phyloP scores from a whole-genome alignment of 768 basidiomycete species.

The Kwoniella sp. region DNA sequence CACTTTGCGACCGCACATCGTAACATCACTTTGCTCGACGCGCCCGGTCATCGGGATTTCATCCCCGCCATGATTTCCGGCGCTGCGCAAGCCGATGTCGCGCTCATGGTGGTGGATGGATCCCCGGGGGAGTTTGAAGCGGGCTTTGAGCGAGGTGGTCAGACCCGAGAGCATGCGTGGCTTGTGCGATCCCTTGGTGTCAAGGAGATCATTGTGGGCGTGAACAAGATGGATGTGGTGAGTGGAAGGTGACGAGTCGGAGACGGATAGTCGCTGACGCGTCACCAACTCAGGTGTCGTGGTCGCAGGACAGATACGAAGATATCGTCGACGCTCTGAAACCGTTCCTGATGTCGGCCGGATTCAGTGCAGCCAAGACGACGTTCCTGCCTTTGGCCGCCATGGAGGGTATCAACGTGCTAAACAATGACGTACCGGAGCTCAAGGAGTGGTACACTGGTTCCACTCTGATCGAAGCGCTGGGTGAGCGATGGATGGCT shows the following conservation, averaged over 20 bases:
- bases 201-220: slow-evolving; percentile 78
- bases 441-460: slow-evolving; percentile 77
- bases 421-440: slow-evolving; percentile 55
- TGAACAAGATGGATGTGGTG: slow-evolving; percentile 94
- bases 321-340: slow-evolving; percentile 70
- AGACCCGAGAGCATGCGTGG: slow-evolving; percentile 89
- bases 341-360: slow-evolving; percentile 80
- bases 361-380: slow-evolving; percentile 73
- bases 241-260: slow-evolving; percentile 39
- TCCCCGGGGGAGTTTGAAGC: slow-evolving; percentile 89
- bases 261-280: background rate
- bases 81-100: slow-evolving; percentile 92
- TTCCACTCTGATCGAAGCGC: slow-evolving; percentile 71
- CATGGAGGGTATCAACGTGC: slow-evolving; percentile 77
- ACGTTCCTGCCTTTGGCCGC: slow-evolving; percentile 85
- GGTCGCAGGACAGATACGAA: slow-evolving; percentile 76
- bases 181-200: slow-evolving; percentile 90
- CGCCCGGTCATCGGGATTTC: slow-evolving; percentile 95
- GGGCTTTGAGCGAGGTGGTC: slow-evolving; percentile 88
- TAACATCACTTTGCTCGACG: slow-evolving; percentile 88
- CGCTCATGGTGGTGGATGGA: slow-evolving; percentile 87
- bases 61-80: slow-evolving; percentile 99
- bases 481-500: slow-evolving; percentile 57
- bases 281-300: slow-evolving; percentile 63
- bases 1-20: slow-evolving; percentile 68